phyloP scores from a whole-genome alignment of 75 land plant species.

The Selaginella moellendorffii region DNA sequence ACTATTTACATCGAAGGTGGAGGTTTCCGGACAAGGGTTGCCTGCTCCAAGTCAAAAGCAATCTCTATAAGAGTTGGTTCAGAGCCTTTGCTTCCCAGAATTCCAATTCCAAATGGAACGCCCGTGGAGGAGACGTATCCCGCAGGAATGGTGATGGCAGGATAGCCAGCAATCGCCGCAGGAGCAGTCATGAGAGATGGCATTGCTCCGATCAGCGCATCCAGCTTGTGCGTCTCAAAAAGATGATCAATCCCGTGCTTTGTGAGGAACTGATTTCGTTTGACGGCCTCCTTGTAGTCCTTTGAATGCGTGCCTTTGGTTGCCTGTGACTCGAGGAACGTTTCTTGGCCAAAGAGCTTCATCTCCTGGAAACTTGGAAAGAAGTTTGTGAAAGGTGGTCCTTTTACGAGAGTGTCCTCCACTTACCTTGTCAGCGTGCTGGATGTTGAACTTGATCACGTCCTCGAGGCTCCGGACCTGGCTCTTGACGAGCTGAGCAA shows the following conservation, averaged over 20 bases:
- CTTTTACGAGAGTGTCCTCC: background rate
- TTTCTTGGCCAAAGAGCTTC: slow-evolving; percentile 23
- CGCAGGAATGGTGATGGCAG: slow-evolving; percentile 47
- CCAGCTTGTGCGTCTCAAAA: slow-evolving; percentile 25
- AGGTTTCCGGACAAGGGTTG: slow-evolving; percentile 35
- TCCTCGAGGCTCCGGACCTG: slow-evolving; percentile 41
- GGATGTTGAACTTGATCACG: slow-evolving; percentile 41
- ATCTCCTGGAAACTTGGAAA: slow-evolving; percentile 8
- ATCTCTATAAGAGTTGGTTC: slow-evolving; percentile 44
- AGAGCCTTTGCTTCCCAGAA: slow-evolving; percentile 33
- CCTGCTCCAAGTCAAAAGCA: slow-evolving; percentile 55
- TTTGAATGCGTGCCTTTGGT: slow-evolving; percentile 21
- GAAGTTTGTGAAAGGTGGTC: background rate
- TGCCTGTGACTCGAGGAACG: slow-evolving; percentile 26
- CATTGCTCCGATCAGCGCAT: slow-evolving; percentile 32
- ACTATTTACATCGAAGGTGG: too few species aligned
- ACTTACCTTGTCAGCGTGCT: slow-evolving; percentile 13
- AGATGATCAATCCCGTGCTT: slow-evolving; percentile 27
- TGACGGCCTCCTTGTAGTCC: slow-evolving; percentile 18
- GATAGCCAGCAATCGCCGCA: slow-evolving; percentile 43
- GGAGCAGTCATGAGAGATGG: slow-evolving; percentile 3
- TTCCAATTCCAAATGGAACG: slow-evolving; percentile 41
- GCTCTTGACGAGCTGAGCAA: slow-evolving; percentile 23
- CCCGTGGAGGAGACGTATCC: slow-evolving; percentile 28
- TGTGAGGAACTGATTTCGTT: slow-evolving; percentile 8